Percentiles rank a stretch among this genome's conserved stretches.
These are phyloP conservation scores for Yarrowia deformans DNA, from an alignment of 805 yeast species.

Conservation along the genomic window DNA sequence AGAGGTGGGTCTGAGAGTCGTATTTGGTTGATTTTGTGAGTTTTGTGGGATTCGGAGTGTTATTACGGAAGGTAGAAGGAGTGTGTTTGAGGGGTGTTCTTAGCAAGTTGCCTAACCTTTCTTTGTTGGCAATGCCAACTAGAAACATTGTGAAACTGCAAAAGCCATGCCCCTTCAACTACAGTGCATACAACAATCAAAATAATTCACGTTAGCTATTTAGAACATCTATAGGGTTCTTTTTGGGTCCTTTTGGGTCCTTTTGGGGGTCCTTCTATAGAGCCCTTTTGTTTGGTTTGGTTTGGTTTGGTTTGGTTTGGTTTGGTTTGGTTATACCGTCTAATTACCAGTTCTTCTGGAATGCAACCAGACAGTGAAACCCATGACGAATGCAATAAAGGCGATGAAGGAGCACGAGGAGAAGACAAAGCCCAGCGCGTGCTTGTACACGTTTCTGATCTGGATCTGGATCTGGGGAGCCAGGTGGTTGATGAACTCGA, in stretches of 20 bases:
- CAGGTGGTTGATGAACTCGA: conserved; percentile 31
- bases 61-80: no score
- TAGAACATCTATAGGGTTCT: conserved; percentile 17
- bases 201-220: neutral
- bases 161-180: no score
- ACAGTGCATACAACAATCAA: no score
- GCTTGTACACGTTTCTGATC: conserved; percentile 30
- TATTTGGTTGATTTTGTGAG: neutral
- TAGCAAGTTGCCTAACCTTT: no score
- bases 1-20: no score
- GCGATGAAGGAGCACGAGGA: conserved; percentile 5
- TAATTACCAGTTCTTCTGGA: neutral
- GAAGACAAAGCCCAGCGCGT: conserved; percentile 16
- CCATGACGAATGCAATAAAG: conserved; percentile 19
- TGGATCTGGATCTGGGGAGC: conserved; percentile 24
- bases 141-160: no score
- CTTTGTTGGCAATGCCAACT: no score
- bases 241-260: neutral
- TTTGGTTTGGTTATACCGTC: neutral
- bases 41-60: neutral
- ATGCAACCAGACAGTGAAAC: conserved; percentile 6
- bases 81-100: no score
- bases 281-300: no score
- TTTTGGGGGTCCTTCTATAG: no score
- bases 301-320: no score